Evolutionary conservation across 75 land plant species (phyloP), one percentile per base, ranked within the genome.

Genomic region (Picea glauca): DNA sequence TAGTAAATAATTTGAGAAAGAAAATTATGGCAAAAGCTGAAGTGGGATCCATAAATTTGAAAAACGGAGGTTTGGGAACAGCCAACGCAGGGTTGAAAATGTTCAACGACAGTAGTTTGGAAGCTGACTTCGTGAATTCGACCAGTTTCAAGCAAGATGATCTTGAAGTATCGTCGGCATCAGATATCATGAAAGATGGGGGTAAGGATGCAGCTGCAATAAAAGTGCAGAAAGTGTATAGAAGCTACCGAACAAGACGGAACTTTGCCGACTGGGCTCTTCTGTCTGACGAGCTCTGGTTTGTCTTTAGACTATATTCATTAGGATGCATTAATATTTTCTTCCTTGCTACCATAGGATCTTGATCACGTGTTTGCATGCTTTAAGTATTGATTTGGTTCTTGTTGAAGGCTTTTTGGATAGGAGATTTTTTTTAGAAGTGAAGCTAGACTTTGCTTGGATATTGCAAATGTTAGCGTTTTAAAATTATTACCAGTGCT

Each of bases 221-320:
- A 21, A 83, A 75, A 80, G 30, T 95, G 58, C 98, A 95, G 81
- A 91, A 91, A 79, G 78, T 87, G 21, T 95, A 93, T 79, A 90
- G 93, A 76, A 92, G 96, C 77, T 93, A 95, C 75, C 74, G 96
- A 62, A 90, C 98, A 23, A 73, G 98, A 70, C 83, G 96, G 65
- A 86, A 90, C 68, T 88, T 93, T 75, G 98, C 96, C n/a, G 96
- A 93, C 87, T 90, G 94, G 77, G 98, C 94, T 9, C 93, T 92
- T 76, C 86, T 90, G 77, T 83, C 86, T 67, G 89, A 92, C 77
- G 90, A 92, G 74, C 84, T 89, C 11, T 91, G 93, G 93, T 90
- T 38, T 14, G 85, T 81, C 20, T 38, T n/a, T 15, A 60, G 2
- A 59, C 72, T 73, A 6, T 72, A 32, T 62, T 35, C 30, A 43